phyloP scores from a whole-genome alignment of 2,329 filamentous ascomycete species.

The Xylariomycetidae sp. region DNA sequence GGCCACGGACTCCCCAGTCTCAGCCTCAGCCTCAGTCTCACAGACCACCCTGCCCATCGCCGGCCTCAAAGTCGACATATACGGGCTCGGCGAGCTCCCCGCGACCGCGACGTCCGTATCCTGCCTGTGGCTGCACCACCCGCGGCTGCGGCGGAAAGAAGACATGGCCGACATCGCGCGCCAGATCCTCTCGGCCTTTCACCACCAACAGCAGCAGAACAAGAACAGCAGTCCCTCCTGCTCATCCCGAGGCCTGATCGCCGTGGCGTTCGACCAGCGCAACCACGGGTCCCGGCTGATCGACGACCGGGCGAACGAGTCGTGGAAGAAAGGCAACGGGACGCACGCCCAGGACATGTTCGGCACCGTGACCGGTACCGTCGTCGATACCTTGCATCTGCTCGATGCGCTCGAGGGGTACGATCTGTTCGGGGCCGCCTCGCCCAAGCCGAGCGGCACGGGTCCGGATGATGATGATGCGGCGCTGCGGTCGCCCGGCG shows the following conservation, averaged over 20 bases:
- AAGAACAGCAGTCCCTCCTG: conserved; percentile 22
- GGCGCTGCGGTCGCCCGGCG: too few relatives aligned
- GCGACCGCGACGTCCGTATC: conserved; percentile 51
- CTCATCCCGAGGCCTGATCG: conserved; percentile 60
- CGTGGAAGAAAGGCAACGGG: conserved; percentile 75
- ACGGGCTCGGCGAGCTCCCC: conserved; percentile 72
- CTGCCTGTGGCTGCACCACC: conserved; percentile 89
- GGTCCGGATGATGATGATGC: too few relatives aligned
- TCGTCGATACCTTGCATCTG: conserved; percentile 68
- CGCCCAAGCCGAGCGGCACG: too few relatives aligned
- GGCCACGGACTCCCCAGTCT: too few relatives aligned
- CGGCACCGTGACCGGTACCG: conserved; percentile 66
- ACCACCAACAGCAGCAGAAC: conserved; percentile 36
- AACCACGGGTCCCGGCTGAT: conserved; percentile 80
- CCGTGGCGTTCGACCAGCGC: conserved; percentile 83
- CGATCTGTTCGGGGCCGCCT: conserved; percentile 50
- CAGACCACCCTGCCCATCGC: conserved; percentile 65
- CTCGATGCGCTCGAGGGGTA: conserved; percentile 77
- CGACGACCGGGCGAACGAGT: conserved; percentile 63
- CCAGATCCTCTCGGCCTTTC: conserved; percentile 66
- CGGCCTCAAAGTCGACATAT: conserved; percentile 73
- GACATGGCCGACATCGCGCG: conserved; percentile 72
- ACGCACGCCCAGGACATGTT: conserved; percentile 93
- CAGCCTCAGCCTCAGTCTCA: conserved; percentile 47
- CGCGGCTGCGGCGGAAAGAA: conserved; percentile 64